These are phyloP conservation scores for Boletus huronensis DNA, from an alignment of 768 basidiomycete genomes.

Conservation along the genomic window DNA sequence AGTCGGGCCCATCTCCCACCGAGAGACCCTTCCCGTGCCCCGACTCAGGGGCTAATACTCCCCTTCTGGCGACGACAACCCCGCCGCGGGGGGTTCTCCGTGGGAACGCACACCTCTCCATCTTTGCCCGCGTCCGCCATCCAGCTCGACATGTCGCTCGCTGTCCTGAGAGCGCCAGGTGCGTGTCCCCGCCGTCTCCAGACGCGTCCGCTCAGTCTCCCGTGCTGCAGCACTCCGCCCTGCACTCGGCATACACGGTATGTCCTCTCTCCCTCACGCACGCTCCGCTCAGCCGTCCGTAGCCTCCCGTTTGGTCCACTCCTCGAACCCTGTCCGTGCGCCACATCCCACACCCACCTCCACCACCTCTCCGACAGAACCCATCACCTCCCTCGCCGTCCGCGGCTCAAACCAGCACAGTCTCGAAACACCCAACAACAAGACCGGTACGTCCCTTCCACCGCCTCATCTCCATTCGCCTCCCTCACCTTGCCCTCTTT, in stretches of 20 bases:
- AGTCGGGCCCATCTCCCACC: too few relatives aligned
- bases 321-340: conserved; percentile 44
- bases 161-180: conserved; percentile 37
- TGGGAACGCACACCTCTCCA: conserved; percentile 1
- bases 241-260: conserved; percentile 43
- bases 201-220: conserved; percentile 14
- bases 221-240: conserved; percentile 47
- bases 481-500: neutral
- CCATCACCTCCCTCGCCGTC: conserved; percentile 70
- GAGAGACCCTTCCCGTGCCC: too few relatives aligned
- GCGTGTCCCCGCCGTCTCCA: conserved; percentile 28
- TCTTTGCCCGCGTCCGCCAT: neutral
- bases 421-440: conserved; percentile 86
- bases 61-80: neutral
- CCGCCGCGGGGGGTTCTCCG: conserved; percentile 13
- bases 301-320: conserved; percentile 57
- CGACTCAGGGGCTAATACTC: conserved; percentile 12
- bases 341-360: conserved; percentile 40
- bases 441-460: conserved; percentile 58
- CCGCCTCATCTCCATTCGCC: neutral
- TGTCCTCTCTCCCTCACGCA: conserved; percentile 7
- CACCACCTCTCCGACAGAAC: conserved; percentile 44
- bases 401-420: conserved; percentile 80
- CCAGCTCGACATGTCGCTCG: conserved; percentile 41
- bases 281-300: conserved; percentile 10